phyloP scores from a whole-genome alignment of 257 asterid genomes.

The Petrea volubilis region DNA sequence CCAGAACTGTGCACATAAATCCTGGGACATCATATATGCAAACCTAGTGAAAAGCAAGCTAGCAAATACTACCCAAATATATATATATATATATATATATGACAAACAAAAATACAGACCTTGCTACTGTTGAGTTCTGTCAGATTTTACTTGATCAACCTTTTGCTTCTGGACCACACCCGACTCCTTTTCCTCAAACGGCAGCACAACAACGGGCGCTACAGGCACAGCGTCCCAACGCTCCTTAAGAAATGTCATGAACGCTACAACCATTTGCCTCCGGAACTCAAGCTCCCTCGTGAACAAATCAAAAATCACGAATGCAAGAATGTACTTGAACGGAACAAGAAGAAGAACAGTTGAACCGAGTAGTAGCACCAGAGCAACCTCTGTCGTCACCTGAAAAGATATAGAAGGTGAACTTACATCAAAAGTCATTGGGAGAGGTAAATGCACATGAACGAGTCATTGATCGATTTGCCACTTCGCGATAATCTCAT shows the following conservation, averaged over 20 bases:
- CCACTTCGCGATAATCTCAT: no score
- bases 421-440: not conserved
- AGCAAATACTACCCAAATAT: not conserved
- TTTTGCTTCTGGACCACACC: constrained; percentile 23
- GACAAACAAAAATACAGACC: constrained; percentile 11
- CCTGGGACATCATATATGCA: not conserved
- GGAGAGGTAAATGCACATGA: not conserved
- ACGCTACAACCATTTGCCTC: constrained; percentile 67
- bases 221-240: constrained; percentile 94
- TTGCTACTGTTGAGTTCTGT: constrained; percentile 26
- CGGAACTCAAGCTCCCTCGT: constrained; percentile 88
- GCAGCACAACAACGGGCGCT: constrained; percentile 85
- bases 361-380: constrained; percentile 62
- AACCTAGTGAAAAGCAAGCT: not conserved
- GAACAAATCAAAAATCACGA: constrained; percentile 67
- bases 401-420: constrained; percentile 20
- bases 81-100: no score
- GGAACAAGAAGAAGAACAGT: constrained; percentile 67
- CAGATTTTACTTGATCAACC: constrained; percentile 26
- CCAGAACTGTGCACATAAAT: not conserved
- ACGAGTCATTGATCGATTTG: not conserved
- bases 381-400: constrained; percentile 88
- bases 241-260: constrained; percentile 67
- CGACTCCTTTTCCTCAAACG: constrained; percentile 52
- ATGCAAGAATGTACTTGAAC: constrained; percentile 72